Base-by-base conservation (phyloP, 257 asterid species). In the Penstemon barbatus region DNA sequence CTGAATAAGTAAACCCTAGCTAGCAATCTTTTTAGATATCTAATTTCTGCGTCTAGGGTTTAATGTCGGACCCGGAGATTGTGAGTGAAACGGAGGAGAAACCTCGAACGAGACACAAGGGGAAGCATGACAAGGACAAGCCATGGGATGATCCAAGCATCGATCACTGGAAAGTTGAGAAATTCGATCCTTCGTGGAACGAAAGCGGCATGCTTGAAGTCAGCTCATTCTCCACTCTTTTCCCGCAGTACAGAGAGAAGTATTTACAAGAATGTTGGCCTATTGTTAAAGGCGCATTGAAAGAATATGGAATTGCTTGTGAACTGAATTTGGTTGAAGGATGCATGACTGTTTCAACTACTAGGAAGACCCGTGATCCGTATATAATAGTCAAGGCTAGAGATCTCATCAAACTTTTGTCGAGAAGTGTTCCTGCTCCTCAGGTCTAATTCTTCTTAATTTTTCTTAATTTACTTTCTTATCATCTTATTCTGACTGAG, bases 351-450 rank as follows among this genome's bases (percentile, higher is more conserved):
- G 98, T 89, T 71, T 80, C 95, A 44, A 92, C 97, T 67, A 89
- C 96, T 51, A 80, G 87, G 73, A 89, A 92, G 76, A 89, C 97
- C 12, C 80, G 82, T 80, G 98, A 92, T 76, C 98, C 97, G 58
- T 92, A 79, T 78, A 86, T 87, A 61, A 83, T 92, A 9, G 54
- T 92, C 0, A 92, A 92, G 85, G 96, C 97, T 71, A 85, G 98
- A 76, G 98, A 92, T 76, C 92, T 92, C 65, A 83, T 92, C 44
- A 92, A 88, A 76, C 97, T 92, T 71, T 72, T 92, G 69, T 92
- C 98, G 45, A 82, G 98, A 83, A 92, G 98, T 78, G 96, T 92
- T 75, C 97, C 97, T 71, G 96, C 95, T 64, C 89, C 95, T 71
- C 98, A 92, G 97, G 98, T 92, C 11, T 36, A 10, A 52, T 42